Percentiles rank a stretch among this genome's conserved stretches.
Conservation (phyloP, 75 land plant species). For the Chamaecyparis obtusa region DNA sequence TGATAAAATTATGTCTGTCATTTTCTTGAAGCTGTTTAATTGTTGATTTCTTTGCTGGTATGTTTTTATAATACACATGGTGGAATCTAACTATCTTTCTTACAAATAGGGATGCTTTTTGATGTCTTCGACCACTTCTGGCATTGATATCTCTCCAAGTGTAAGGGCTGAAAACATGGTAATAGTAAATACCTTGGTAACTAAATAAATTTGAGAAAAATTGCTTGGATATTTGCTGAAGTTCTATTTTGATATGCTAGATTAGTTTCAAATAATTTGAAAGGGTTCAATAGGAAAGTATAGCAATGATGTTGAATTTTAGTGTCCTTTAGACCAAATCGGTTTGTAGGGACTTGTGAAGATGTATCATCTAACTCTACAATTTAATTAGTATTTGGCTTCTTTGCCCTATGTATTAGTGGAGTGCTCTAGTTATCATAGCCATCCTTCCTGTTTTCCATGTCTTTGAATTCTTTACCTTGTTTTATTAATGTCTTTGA, state of each 20-base stretch:
- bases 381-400: too few species aligned
- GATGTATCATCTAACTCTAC: too few species aligned
- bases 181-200: conserved; percentile 8
- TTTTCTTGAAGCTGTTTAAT: not conserved
- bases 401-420: too few species aligned
- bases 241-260: not conserved
- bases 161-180: conserved; percentile 91
- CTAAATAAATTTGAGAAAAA: not conserved
- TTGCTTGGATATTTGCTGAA: not conserved
- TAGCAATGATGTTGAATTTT: not conserved
- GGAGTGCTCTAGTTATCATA: too few species aligned
- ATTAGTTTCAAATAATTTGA: not conserved
- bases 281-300: not conserved
- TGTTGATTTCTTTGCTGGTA: not conserved
- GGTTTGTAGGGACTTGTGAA: too few species aligned
- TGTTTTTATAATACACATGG: not conserved
- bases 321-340: too few species aligned
- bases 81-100: not conserved
- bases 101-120: conserved; percentile 78
- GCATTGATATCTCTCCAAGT: conserved; percentile 52
- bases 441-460: too few species aligned
- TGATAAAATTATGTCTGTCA: not conserved
- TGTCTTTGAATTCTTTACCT: not conserved
- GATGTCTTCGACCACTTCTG: conserved; percentile 58
- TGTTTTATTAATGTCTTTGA: not conserved